Conservation (phyloP, 192 early-diverging fungal species). For the Pilaira anomala region DNA sequence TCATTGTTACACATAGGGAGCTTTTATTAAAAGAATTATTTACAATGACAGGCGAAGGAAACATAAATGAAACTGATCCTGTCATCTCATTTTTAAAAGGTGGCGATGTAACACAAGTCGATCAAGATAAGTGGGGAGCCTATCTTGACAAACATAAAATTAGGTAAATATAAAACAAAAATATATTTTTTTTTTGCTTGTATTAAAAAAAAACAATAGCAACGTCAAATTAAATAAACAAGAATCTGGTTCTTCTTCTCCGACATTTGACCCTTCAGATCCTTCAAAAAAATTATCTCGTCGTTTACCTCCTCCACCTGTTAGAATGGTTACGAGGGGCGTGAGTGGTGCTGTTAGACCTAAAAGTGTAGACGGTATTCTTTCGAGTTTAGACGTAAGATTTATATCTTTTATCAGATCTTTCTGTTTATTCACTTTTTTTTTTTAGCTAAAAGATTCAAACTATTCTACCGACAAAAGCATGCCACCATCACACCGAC, state of each 20-base stretch:
- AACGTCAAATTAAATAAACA: slow-evolving; percentile 9
- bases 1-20: slow-evolving; percentile 19
- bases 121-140: slow-evolving; percentile 21
- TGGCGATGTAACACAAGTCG: slow-evolving; percentile 12
- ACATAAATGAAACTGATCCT: slow-evolving; percentile 6
- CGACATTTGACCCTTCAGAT: slow-evolving; percentile 20
- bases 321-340: slow-evolving; percentile 56
- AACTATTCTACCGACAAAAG: background rate
- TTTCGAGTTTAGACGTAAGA: slow-evolving; percentile 37
- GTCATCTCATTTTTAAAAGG: slow-evolving; percentile 17
- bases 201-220: background rate
- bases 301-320: slow-evolving; percentile 47
- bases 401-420: background rate
- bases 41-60: slow-evolving; percentile 14
- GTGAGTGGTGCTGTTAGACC: slow-evolving; percentile 57
- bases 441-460: slow-evolving; percentile 6
- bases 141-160: slow-evolving; percentile 22
- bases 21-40: slow-evolving; percentile 23
- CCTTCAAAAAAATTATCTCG: slow-evolving; percentile 42
- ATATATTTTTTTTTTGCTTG: background rate
- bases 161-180: slow-evolving; percentile 2
- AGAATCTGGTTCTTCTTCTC: background rate
- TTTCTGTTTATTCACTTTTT: too few relatives aligned
- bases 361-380: slow-evolving; percentile 55
- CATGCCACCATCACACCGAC: background rate